These are phyloP conservation scores for Pseudogymnoascus sp. DNA, from an alignment of 2,329 filamentous ascomycete genomes.

Conservation along the genomic window DNA sequence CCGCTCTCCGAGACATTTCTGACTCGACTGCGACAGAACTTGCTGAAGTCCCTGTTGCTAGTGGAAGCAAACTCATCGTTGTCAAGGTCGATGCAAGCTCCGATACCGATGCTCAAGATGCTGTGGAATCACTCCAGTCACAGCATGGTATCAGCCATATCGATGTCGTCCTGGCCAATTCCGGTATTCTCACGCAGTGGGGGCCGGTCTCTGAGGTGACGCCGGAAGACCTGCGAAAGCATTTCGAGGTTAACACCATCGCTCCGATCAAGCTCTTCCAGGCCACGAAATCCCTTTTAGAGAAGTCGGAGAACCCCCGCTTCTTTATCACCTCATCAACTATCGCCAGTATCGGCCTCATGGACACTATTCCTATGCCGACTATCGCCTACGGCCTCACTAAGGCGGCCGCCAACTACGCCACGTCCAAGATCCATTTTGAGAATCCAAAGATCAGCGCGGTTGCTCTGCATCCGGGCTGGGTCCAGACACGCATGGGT, in stretches of 20 bases:
- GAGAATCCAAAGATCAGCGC: constrained; percentile 33
- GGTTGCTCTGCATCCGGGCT: constrained; percentile 31
- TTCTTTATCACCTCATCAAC: constrained; percentile 34
- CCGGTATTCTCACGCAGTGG: constrained; percentile 36
- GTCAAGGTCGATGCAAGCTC: constrained; percentile 38
- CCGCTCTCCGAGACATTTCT: constrained; percentile 31
- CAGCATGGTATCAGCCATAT: constrained; percentile 36
- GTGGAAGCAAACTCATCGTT: constrained; percentile 34
- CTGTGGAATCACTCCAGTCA: constrained; percentile 29
- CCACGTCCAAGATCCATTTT: constrained; percentile 33
- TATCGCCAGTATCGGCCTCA: constrained; percentile 25
- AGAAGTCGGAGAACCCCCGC: constrained; percentile 32
- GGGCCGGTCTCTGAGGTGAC: constrained; percentile 29
- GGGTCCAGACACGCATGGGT: constrained; percentile 40
- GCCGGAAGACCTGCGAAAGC: constrained; percentile 33
- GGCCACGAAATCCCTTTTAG: constrained; percentile 37
- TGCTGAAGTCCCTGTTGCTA: constrained; percentile 18
- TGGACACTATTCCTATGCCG: constrained; percentile 15
- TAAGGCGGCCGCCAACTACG: constrained; percentile 37
- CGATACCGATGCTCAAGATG: constrained; percentile 31
- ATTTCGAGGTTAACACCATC: constrained; percentile 40
- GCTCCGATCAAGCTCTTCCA: constrained; percentile 41
- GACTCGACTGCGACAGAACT: constrained; percentile 27
- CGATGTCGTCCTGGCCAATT: constrained; percentile 49
- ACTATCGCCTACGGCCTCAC: constrained; percentile 38